Conservation (phyloP, 805 yeast genomes). For the Phaffomyces thermotolerans region DNA sequence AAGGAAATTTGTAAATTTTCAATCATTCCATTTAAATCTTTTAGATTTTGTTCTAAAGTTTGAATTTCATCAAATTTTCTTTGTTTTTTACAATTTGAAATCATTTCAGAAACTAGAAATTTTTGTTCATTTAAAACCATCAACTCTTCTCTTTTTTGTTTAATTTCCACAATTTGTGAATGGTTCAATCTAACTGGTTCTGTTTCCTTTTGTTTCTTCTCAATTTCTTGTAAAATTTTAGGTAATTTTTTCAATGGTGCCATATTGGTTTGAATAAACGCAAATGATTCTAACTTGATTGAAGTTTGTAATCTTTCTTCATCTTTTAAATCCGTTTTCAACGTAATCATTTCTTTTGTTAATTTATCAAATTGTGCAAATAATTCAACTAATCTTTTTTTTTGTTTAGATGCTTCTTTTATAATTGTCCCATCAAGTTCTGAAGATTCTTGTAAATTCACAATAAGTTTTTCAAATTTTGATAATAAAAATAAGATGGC, state of each 20-base stretch:
- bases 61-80: constrained; percentile 73
- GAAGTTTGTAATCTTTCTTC: constrained; percentile 44
- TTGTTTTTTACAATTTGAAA: constrained; percentile 52
- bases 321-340: constrained; percentile 30
- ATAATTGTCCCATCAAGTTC: constrained; percentile 24
- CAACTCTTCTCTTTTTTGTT: constrained; percentile 60
- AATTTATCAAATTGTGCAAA: constrained; percentile 45
- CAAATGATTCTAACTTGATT: constrained; percentile 47
- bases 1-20: constrained; percentile 37
- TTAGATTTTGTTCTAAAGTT: constrained; percentile 48
- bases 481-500: constrained; percentile 37
- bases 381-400: constrained; percentile 40
- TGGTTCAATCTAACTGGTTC: constrained; percentile 21
- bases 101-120: constrained; percentile 60
- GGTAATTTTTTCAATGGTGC: constrained; percentile 58
- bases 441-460: constrained; percentile 26
- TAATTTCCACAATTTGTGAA: constrained; percentile 45
- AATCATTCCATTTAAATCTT: constrained; percentile 49
- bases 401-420: constrained; percentile 31
- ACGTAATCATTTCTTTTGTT: constrained; percentile 35
- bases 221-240: constrained; percentile 27
- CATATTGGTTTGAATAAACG: constrained; percentile 61
- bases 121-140: constrained; percentile 85
- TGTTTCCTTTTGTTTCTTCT: constrained; percentile 9
- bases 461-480: constrained; percentile 33